Percentiles rank a stretch among this genome's conserved stretches.
Conservation (phyloP, 164 flowering plant species). For the Dillenia turbinata region DNA sequence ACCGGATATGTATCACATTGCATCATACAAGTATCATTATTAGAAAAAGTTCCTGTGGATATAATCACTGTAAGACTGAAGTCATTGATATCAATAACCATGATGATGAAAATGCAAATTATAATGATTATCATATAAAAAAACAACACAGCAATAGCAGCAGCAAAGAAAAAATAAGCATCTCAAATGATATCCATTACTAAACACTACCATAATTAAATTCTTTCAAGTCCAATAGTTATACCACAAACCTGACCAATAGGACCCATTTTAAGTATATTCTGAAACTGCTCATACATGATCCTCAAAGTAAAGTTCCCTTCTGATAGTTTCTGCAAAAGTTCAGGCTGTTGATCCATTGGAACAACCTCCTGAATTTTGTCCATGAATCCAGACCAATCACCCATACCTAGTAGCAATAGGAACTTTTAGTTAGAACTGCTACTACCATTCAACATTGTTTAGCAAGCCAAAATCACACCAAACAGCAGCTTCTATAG, state of each 20-base stretch:
- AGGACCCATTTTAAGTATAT: conserved; percentile 97
- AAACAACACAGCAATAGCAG: no score
- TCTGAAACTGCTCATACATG: conserved; percentile 97
- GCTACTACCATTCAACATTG: not conserved
- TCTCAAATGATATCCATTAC: no score
- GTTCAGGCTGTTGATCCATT: conserved; percentile 98
- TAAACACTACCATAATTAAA: no score
- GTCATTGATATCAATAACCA: no score
- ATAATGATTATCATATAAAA: no score
- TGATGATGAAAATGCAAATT: no score
- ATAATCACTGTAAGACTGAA: no score
- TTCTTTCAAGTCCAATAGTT: no score
- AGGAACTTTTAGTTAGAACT: not conserved
- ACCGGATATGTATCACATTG: no score
- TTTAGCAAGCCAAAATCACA: not conserved
- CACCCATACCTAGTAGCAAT: conserved; percentile 80
- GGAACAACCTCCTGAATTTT: conserved; percentile 99
- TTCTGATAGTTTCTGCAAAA: conserved; percentile 89
- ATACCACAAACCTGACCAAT: conserved; percentile 71
- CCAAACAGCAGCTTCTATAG: not conserved
- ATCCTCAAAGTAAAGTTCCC: conserved; percentile 87
- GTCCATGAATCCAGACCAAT: conserved; percentile 99
- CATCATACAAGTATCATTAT: no score
- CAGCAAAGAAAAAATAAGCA: no score
- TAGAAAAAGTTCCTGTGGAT: no score